Evolutionary conservation across 2,329 filamentous ascomycete species (phyloP), one percentile per base, ranked within the genome.

Genomic region (Penicillium verrucosum): DNA sequence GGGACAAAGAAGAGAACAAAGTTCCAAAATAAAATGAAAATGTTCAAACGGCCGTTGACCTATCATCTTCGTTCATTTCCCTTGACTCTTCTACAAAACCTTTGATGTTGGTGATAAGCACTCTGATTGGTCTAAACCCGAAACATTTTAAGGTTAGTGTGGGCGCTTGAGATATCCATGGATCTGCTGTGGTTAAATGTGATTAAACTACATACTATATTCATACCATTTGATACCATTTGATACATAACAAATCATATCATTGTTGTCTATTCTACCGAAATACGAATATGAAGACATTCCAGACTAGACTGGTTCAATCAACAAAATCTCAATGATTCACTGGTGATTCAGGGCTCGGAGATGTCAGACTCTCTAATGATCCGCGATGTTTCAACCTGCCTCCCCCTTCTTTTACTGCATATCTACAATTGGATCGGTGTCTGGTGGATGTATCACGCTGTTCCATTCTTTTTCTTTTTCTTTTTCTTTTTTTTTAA

Each of bases 401-500:
- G 9, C 4, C 18, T 18, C 36, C 36, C 59, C 59, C 45, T 42
- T 55, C 55, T 65, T 63, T 51, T 58, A 46, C 53, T 61, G 57
- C 57, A 64, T 62, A 49, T 59, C 60, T n/a, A 65, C 65, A 8
- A 55, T 62, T 63, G 64, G 64, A 62, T 21, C 2, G 5, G 49
- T 59, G 63, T 70, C 69, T 37, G 68, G 63, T 70, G 68, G 64
- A 47, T 63, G 60, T 49, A 63, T 63, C 60, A 56, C 62, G 55
- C 62, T 59, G 63, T 54, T 46, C 38, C 54, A 50, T 55, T 36
- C 43, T 42, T 32, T 46, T 56, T 44, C 45, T 42, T 57, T 52
- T 46, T 3, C 4, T 34, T 47, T 58, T 56, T 4, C 21, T 21
- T 44, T 51, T 54, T 54, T 46, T 45, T 25, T 47, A 38, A n/a